Conservation (phyloP, 2,329 filamentous ascomycete genomes). For the Aspergillus ochraceus region DNA sequence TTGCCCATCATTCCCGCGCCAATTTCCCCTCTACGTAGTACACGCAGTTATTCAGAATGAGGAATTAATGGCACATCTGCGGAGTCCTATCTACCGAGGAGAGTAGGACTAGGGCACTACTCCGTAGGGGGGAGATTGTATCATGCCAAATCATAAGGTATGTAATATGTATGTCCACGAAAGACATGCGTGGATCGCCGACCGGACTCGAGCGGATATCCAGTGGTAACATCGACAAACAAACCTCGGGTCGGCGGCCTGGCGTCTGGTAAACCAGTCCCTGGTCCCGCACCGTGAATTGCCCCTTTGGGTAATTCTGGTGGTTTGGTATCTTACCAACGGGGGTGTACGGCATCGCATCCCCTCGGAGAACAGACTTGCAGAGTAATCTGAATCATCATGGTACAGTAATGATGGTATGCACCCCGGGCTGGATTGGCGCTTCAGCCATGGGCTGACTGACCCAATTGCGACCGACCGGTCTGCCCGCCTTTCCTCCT, state of each 20-base stretch:
- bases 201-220: background rate
- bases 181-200: background rate
- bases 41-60: too few species aligned
- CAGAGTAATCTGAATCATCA: background rate
- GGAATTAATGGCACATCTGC: too few species aligned
- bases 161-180: too few species aligned
- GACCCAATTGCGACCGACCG: background rate
- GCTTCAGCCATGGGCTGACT: background rate
- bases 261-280: too few species aligned
- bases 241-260: too few species aligned
- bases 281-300: background rate
- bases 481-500: background rate
- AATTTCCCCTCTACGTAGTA: background rate
- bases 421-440: background rate
- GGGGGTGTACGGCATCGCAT: background rate
- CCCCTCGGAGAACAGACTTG: background rate
- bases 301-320: background rate
- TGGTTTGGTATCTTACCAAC: background rate
- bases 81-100: too few species aligned
- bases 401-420: too few species aligned
- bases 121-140: too few species aligned
- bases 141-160: too few species aligned
- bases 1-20: constrained; percentile 7
- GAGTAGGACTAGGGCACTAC: too few species aligned
- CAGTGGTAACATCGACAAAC: background rate